Evolutionary conservation across 2,329 filamentous ascomycete species (phyloP).

Genomic region (Paraphoma chrysanthemicola): DNA sequence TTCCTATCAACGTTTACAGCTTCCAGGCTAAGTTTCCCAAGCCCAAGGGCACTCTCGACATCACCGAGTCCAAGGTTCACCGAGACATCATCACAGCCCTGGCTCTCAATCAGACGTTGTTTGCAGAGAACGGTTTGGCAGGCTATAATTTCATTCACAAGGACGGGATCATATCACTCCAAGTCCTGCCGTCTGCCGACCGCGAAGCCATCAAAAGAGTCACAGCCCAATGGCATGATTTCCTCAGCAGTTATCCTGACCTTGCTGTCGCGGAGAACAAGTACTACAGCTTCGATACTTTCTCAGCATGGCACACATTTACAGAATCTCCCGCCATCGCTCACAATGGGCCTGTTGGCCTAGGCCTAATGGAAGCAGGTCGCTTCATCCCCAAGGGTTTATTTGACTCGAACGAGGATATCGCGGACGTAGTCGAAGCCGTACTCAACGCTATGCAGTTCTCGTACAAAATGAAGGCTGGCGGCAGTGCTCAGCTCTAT

Average conservation of each 20-base stretch:
- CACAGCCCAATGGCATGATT: slow-evolving; percentile 39
- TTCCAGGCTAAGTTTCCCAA: slow-evolving; percentile 40
- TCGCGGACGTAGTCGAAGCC: slow-evolving; percentile 37
- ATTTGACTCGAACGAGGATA: slow-evolving; percentile 24
- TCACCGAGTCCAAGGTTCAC: slow-evolving; percentile 40
- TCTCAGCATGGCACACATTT: slow-evolving; percentile 40
- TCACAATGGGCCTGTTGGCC: slow-evolving; percentile 42
- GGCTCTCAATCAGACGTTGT: slow-evolving; percentile 38
- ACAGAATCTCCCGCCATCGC: slow-evolving; percentile 38
- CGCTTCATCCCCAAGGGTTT: slow-evolving; percentile 42
- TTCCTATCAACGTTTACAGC: slow-evolving; percentile 45
- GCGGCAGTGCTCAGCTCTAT: slow-evolving; percentile 44
- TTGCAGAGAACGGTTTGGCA: slow-evolving; percentile 38
- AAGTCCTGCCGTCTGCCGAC: slow-evolving; percentile 38
- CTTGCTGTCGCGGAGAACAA: slow-evolving; percentile 39
- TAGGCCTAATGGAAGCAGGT: slow-evolving; percentile 42
- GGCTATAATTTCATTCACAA: slow-evolving; percentile 46
- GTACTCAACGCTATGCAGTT: slow-evolving; percentile 43
- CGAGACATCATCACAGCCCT: slow-evolving; percentile 39
- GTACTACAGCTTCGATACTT: slow-evolving; percentile 40
- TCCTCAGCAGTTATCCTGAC: slow-evolving; percentile 40
- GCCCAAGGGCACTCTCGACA: slow-evolving; percentile 27
- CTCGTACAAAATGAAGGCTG: slow-evolving; percentile 31
- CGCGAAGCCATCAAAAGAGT: slow-evolving; percentile 31
- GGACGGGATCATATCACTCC: slow-evolving; percentile 40